A percentile compares a stretch with the other conserved stretches of the same genome.
Conservation (phyloP, 495 filamentous ascomycete genomes). For the Trichodelitschia bisporula region DNA sequence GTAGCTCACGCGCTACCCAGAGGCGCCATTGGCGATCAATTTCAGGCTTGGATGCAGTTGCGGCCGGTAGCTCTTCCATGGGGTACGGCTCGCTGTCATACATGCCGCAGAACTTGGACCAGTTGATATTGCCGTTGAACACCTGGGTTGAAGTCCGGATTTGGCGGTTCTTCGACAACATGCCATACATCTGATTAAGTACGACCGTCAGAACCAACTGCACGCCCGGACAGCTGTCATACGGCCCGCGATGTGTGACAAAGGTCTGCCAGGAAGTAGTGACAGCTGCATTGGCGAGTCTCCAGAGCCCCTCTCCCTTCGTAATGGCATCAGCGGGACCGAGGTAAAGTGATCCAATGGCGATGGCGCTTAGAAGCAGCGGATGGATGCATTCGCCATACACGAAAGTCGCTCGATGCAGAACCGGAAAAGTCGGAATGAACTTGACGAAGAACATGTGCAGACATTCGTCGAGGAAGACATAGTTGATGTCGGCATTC, state of each 20-base stretch:
- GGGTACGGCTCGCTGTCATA: too few relatives aligned
- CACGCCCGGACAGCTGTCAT: slow-evolving; percentile 22
- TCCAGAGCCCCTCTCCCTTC: slow-evolving; percentile 24
- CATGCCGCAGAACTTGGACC: slow-evolving; percentile 24
- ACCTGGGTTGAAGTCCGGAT: slow-evolving; percentile 24
- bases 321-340: slow-evolving; percentile 21
- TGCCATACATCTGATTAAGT: slow-evolving; percentile 21
- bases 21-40: slow-evolving; percentile 21
- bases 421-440: slow-evolving; percentile 24
- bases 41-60: slow-evolving; percentile 13
- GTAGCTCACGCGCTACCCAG: slow-evolving; percentile 23
- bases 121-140: slow-evolving; percentile 24
- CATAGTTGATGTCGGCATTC: not conserved
- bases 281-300: slow-evolving; percentile 22
- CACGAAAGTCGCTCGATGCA: slow-evolving; percentile 24
- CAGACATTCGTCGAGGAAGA: not conserved
- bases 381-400: slow-evolving; percentile 25
- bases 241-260: slow-evolving; percentile 21
- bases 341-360: slow-evolving; percentile 24
- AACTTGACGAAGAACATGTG: not conserved
- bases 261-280: slow-evolving; percentile 26
- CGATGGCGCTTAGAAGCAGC: slow-evolving; percentile 23
- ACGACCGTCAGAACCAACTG: slow-evolving; percentile 24
- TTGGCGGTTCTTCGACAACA: slow-evolving; percentile 13
- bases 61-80: too few relatives aligned